Evolutionary conservation across 2,329 filamentous ascomycete genomes (phyloP), one percentile per base, ranked within the genome.

Genomic region (Chrysoporthe puriensis): DNA sequence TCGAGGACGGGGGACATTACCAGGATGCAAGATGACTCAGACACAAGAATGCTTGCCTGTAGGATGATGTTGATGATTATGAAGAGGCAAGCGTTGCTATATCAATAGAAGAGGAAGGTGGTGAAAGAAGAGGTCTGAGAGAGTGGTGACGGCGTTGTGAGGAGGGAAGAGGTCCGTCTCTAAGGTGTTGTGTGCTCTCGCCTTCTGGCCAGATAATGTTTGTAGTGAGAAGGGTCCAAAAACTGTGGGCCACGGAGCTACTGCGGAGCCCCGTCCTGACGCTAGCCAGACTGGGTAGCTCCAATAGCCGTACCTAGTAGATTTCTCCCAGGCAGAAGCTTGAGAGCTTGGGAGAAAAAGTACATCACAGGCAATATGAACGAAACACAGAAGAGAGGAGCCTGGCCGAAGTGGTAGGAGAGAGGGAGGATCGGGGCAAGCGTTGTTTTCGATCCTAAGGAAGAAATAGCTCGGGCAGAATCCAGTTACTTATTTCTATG

Each of bases 151-250:
- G n/a, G 42, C 32, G 52, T 68, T 43, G n/a, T 16, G 36, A 56
- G 40, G 66, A 6, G 59, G 64, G 50, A 7, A 13, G 26, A 16
- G 11, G 50, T 14, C 60, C 40, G 64, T 62, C 63, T 63, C 62
- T 43, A 64, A 58, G 52, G 63, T 69, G 63, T 69, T 63, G 63
- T 69, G 63, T 68, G 66, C 36, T 63, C 50, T 13, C 3, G 32
- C 50, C 63, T 69, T 69, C 67, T 69, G 67, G 67, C 67, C 67
- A 69, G 63, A 69, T 69, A 52, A 66, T 40, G 50, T 36, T 42
- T 32, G n/a, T 61, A 54, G 62, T 57, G 34, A 36, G 16, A 61
- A 63, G 63, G 58, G 58, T 66, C 63, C 68, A 65, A 58, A 64
- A 64, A 52, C 21, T 44, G 67, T 69, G 67, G 67, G 46, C 42